Conservation (phyloP, 163 green algal species). For the Botryococcus braunii region DNA sequence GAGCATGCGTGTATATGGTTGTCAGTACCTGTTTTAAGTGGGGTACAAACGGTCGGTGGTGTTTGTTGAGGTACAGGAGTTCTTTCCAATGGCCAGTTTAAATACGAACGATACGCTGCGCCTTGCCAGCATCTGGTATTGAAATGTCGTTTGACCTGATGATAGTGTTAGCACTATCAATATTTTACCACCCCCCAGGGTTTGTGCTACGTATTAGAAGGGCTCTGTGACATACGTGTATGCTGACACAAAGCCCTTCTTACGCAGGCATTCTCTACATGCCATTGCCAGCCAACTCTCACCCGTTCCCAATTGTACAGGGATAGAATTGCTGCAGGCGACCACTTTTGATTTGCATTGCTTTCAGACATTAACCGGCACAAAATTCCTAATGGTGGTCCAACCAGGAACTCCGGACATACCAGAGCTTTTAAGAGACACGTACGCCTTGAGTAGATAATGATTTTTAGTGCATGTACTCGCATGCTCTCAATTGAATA, state of each 20-base stretch:
- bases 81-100: constrained; percentile 48
- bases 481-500: too few species aligned
- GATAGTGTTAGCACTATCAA: too few species aligned
- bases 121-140: constrained; percentile 85
- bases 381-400: constrained; percentile 85
- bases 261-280: constrained; percentile 63
- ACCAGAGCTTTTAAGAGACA: constrained; percentile 49
- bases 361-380: constrained; percentile 82
- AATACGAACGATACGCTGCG: constrained; percentile 89
- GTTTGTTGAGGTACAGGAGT: constrained; percentile 83
- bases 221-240: too few species aligned
- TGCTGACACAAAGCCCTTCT: background rate
- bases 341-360: constrained; percentile 94
- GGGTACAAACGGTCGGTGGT: too few species aligned
- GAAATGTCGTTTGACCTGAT: too few species aligned
- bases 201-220: too few species aligned
- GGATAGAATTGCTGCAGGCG: constrained; percentile 83
- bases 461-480: too few species aligned
- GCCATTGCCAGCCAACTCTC: constrained; percentile 82
- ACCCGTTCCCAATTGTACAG: constrained; percentile 60
- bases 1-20: too few species aligned
- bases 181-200: too few species aligned
- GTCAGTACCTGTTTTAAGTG: too few species aligned
- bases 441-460: too few species aligned
- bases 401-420: constrained; percentile 61